phyloP scores from a whole-genome alignment of 139 green algal genomes.

The Monoraphidium neglectum region DNA sequence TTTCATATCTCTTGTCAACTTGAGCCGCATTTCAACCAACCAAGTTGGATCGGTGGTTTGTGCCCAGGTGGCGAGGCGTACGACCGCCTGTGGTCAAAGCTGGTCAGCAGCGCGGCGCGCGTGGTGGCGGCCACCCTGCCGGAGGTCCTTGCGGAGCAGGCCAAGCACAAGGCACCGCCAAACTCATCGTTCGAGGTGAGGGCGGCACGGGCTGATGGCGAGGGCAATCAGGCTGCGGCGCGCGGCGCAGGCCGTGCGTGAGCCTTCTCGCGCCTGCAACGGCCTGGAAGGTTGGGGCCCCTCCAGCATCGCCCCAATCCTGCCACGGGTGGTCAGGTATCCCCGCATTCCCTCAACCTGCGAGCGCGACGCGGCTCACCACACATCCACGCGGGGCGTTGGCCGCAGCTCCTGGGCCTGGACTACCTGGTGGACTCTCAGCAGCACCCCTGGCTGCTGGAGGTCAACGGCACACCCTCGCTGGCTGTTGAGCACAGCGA shows the following conservation, averaged over 20 bases:
- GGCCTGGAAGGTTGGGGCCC: not conserved
- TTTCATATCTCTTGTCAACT: not conserved
- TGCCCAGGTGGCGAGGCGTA: slow-evolving; percentile 28
- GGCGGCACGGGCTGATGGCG: not conserved
- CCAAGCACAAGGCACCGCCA: slow-evolving; percentile 10
- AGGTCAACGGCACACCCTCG: slow-evolving; percentile 63
- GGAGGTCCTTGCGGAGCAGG: slow-evolving; percentile 32
- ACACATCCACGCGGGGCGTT: too few species aligned
- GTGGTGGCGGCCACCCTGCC: slow-evolving; percentile 23
- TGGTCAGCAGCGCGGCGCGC: slow-evolving; percentile 9
- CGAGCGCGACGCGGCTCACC: not conserved
- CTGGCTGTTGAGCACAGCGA: slow-evolving; percentile 48
- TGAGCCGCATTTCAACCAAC: not conserved
- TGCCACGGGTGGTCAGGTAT: too few species aligned
- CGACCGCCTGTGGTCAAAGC: slow-evolving; percentile 31
- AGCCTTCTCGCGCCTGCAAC: not conserved
- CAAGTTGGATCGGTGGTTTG: not conserved
- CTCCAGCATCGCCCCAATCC: not conserved
- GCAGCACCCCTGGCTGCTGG: slow-evolving; percentile 62
- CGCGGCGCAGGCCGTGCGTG: not conserved
- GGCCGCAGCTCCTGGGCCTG: slow-evolving; percentile 61
- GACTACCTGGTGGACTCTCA: slow-evolving; percentile 60
- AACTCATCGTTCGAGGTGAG: slow-evolving; percentile 56
- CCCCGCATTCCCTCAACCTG: too few species aligned
- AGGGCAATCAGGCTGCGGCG: not conserved